Conservation (phyloP, 225 moss, liverwort and hornwort species). For the Pseudisothecium myosuroides region DNA sequence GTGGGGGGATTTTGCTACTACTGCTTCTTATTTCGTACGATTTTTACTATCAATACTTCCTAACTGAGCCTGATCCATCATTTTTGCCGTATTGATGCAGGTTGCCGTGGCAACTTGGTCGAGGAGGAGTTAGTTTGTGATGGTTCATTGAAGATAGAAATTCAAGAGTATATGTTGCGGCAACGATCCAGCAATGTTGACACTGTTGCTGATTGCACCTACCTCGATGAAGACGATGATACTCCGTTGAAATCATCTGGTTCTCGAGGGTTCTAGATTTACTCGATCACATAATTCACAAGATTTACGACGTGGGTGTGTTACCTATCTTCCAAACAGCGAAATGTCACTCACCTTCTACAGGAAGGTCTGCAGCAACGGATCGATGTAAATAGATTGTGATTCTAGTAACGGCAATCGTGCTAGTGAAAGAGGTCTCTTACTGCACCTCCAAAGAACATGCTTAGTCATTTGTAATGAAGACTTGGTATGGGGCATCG, state of each 20-base stretch:
- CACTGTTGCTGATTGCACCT: constrained; percentile 40
- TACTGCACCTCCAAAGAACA: not conserved
- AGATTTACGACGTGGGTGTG: not conserved
- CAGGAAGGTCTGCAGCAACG: not conserved
- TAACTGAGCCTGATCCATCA: not conserved
- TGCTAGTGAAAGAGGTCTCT: not conserved
- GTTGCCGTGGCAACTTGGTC: constrained; percentile 25
- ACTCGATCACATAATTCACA: not conserved
- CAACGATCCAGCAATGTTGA: constrained; percentile 35
- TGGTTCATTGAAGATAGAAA: constrained; percentile 28
- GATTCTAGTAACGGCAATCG: not conserved
- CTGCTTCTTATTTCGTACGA: not conserved
- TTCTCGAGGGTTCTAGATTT: not conserved
- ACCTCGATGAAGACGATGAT: constrained; percentile 36
- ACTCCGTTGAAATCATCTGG: constrained; percentile 11
- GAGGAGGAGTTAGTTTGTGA: constrained; percentile 38
- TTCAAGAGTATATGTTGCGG: constrained; percentile 34
- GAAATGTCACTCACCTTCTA: not conserved
- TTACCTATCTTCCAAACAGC: not conserved
- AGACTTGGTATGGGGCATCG: not conserved
- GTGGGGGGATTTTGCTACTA: not conserved
- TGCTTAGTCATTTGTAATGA: not conserved
- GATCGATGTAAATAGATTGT: not conserved
- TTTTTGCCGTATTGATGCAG: constrained; percentile 1
- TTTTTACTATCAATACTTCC: not conserved